phyloP scores from a whole-genome alignment of 2,329 filamentous ascomycete species.

The Phaeosphaeria sp. region DNA sequence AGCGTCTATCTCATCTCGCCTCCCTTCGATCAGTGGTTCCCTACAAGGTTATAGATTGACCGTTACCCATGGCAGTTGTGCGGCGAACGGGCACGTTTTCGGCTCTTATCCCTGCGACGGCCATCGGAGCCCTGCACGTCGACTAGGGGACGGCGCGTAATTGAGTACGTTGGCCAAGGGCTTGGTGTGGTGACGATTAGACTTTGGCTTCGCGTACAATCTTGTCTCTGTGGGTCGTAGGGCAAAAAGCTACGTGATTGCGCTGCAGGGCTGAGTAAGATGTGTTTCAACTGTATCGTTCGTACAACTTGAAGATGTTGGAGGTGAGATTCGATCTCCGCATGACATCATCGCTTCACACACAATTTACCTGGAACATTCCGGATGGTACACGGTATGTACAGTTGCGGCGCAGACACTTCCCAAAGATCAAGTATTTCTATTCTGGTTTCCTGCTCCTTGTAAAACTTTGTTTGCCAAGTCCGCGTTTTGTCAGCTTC shows the following conservation, averaged over 20 bases:
- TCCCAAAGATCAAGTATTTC: background rate
- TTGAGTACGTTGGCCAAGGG: background rate
- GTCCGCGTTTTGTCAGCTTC: background rate
- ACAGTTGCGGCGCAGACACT: background rate
- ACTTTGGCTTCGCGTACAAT: background rate
- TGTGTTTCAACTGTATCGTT: background rate
- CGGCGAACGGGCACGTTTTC: background rate
- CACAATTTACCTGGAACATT: background rate
- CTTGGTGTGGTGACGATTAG: background rate
- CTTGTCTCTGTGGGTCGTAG: no score
- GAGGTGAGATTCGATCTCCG: background rate
- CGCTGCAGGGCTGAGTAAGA: background rate
- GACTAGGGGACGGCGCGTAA: background rate
- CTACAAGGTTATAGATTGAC: background rate
- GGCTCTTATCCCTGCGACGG: background rate
- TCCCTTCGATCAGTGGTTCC: background rate
- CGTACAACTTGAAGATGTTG: background rate
- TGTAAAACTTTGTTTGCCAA: background rate
- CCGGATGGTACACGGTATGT: background rate
- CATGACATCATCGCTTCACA: background rate
- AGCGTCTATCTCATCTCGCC: background rate
- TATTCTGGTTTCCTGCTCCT: background rate
- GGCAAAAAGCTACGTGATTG: no score
- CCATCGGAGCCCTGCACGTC: background rate
- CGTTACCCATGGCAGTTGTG: background rate